phyloP scores from a whole-genome alignment of 805 yeast species.

The Starmerella kuoi region DNA sequence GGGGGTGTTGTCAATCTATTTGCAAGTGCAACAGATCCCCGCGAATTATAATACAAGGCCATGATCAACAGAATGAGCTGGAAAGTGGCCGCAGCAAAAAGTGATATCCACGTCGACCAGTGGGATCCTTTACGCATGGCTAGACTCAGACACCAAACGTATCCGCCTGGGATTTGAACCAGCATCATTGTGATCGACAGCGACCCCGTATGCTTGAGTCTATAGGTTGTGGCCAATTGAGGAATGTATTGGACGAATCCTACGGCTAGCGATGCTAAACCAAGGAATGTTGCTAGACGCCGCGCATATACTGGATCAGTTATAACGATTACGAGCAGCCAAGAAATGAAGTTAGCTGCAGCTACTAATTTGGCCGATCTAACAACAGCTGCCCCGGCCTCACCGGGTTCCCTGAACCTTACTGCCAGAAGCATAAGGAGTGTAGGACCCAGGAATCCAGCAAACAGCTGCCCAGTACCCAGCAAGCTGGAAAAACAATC shows the following conservation, averaged over 20 bases:
- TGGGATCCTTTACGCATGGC: conserved; percentile 60
- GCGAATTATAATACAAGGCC: conserved; percentile 42
- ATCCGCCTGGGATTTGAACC: conserved; percentile 85
- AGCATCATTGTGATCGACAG: conserved; percentile 70
- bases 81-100: conserved; percentile 53
- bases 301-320: background rate
- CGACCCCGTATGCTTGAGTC: conserved; percentile 65
- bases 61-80: conserved; percentile 51
- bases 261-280: conserved; percentile 49
- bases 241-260: conserved; percentile 69
- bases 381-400: conserved; percentile 31
- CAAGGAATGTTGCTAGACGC: conserved; percentile 33
- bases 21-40: conserved; percentile 4
- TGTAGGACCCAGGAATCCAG: conserved; percentile 21
- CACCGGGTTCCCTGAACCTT: conserved; percentile 19
- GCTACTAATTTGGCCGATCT: conserved; percentile 15
- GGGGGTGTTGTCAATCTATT: conserved; percentile 4
- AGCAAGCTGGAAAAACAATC: conserved; percentile 23
- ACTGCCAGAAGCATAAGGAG: conserved; percentile 24
- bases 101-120: conserved; percentile 83
- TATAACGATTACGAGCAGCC: conserved; percentile 10
- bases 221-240: conserved; percentile 59
- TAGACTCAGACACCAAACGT: conserved; percentile 60
- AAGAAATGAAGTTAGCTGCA: conserved; percentile 15
- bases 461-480: conserved; percentile 22